phyloP scores from a whole-genome alignment of 257 asterid species.

The Fraxinus quadrangulata region DNA sequence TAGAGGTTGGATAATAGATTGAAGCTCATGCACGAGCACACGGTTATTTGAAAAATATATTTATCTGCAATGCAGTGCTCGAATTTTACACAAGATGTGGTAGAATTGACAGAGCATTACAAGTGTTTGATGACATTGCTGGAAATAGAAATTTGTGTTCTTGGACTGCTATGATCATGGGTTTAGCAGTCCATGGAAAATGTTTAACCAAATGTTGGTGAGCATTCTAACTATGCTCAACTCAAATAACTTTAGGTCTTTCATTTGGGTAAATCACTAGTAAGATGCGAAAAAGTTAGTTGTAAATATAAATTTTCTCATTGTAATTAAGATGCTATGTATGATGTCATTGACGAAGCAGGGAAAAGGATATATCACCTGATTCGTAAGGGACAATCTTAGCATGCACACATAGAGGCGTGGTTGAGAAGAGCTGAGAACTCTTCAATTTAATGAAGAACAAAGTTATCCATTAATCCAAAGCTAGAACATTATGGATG shows the following conservation, averaged over 20 bases:
- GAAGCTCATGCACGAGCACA: conserved; percentile 67
- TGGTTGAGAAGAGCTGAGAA: conserved; percentile 57
- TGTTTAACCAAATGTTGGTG: conserved; percentile 69
- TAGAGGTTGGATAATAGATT: conserved; percentile 75
- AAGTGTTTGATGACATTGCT: conserved; percentile 63
- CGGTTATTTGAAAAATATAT: conserved; percentile 56
- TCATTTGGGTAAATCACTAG: background rate
- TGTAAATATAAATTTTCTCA: background rate
- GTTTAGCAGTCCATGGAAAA: conserved; percentile 82
- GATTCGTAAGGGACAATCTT: conserved; percentile 79
- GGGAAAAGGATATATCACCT: conserved; percentile 50
- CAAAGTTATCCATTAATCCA: conserved; percentile 36
- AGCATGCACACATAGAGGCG: conserved; percentile 86
- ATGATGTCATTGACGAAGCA: conserved; percentile 36
- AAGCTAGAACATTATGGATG: conserved; percentile 82
- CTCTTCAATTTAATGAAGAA: conserved; percentile 53
- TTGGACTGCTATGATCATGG: conserved; percentile 86
- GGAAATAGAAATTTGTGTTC: conserved; percentile 63
- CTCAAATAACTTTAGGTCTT: background rate
- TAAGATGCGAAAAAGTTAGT: background rate
- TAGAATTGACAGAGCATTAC: conserved; percentile 61
- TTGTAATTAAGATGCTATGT: conserved; percentile 5
- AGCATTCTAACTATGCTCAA: conserved; percentile 22
- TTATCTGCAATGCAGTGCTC: conserved; percentile 66
- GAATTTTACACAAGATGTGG: conserved; percentile 84